Base-by-base conservation (phyloP, 164 flowering plant genomes). In the Berberis thunbergii region DNA sequence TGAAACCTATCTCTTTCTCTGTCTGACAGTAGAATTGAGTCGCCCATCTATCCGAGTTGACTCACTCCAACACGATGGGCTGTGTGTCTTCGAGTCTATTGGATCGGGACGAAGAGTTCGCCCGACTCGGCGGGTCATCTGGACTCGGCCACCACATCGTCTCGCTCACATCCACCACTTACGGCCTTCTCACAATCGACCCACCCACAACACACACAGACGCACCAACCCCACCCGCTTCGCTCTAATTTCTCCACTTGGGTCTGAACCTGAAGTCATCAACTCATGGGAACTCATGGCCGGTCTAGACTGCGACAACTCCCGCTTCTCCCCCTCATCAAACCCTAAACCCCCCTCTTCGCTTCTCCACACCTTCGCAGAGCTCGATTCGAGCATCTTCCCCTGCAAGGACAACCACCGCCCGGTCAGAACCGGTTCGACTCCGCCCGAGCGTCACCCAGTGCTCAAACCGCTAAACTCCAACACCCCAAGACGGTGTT, bases 221-320 rank as follows among this genome's bases (percentile, higher is more conserved):
- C 59, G 73, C 48, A 67, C 82, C 13, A 12, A 79, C 78, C 11
- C 77, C 77, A 42, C 79, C 41, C 77, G 83, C 3, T 67, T 72
- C 79, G 60, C 77, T 11, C 68, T 66, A 38, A 71, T 61, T 12
- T 64, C 84, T 26, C 41, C 65, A 10, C 66, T 69, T 65, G 69
- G 70, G 4, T 57, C 74, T 52, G 78, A 68, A 4, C 85, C 87
- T 0, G 97, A 91, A 62, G 75, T 87, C 64, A 94, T 89, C 68
- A 87, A 94, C 75, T 83, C 96, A 3, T 91, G 97, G 94, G 96
- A 94, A 67, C 89, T 94, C 69, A 94, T 94, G 97, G 90, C 87
- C 41, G 97, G 90, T 62, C 86, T 89, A 48, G 92, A 86, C 69
- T 54, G 76, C 63, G 87, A 82, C 45, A 84, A 86, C 70, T 86